Percentiles rank a stretch among this genome's conserved stretches.
Evolutionary conservation across 108 stramenopile genomes (phyloP).

Genomic region (Ochromonas danica): DNA sequence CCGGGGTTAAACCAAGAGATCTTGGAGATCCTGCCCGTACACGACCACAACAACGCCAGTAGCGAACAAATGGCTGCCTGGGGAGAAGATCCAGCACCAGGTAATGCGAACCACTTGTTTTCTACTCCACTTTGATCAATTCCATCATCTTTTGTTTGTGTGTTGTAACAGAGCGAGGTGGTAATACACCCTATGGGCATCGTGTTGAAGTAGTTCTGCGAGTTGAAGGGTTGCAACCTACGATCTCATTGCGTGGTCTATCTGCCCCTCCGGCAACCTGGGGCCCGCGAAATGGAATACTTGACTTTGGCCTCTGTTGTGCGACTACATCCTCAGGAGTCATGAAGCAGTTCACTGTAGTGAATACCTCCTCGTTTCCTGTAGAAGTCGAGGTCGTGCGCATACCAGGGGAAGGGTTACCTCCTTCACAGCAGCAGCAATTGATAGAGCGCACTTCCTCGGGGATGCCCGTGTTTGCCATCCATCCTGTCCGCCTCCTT

Average conservation of each 20-base stretch:
- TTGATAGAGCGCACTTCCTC: not conserved
- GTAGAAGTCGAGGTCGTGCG: not conserved
- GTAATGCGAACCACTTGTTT: no score
- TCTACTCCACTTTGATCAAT: no score
- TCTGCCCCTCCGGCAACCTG: not conserved
- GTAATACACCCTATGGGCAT: not conserved
- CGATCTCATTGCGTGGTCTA: slow-evolving; percentile 5
- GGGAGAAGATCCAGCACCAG: no score
- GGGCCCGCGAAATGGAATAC: not conserved
- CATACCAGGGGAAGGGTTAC: not conserved
- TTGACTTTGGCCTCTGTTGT: not conserved
- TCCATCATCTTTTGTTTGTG: no score
- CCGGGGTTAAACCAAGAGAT: not conserved
- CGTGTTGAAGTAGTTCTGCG: not conserved
- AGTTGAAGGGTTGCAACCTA: slow-evolving; percentile 20
- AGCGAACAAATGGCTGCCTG: no score
- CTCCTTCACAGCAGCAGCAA: slow-evolving; percentile 7
- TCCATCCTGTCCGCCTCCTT: not conserved
- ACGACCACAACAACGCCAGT: no score
- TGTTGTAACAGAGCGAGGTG: no score
- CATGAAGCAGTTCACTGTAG: slow-evolving; percentile 3
- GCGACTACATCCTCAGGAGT: no score
- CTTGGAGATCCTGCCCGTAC: no score
- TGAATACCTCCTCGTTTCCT: slow-evolving; percentile 21
- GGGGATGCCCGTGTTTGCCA: slow-evolving; percentile 8